Percentiles rank a stretch among this genome's conserved stretches.
phyloP scores from a whole-genome alignment of 768 basidiomycete genomes.

The Pholiota conissans region DNA sequence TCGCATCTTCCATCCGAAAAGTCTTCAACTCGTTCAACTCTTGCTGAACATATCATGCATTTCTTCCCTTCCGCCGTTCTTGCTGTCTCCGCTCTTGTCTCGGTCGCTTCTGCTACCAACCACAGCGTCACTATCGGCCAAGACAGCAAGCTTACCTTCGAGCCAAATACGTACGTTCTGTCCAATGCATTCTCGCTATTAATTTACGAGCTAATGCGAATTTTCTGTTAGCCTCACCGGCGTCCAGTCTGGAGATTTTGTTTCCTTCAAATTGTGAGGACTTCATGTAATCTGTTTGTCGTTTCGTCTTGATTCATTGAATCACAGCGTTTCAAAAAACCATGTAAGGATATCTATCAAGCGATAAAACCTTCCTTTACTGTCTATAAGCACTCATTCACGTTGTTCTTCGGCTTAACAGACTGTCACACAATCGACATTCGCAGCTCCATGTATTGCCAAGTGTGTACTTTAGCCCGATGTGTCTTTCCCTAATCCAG shows the following conservation, averaged over 20 bases:
- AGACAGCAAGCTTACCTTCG: slow-evolving; percentile 23
- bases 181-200: neutral
- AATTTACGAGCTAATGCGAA: neutral
- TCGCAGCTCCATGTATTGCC: slow-evolving; percentile 34
- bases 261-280: slow-evolving; percentile 48
- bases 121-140: slow-evolving; percentile 35
- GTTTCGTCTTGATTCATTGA: neutral
- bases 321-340: slow-evolving; percentile 35
- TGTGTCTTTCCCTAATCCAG: neutral
- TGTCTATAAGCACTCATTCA: slow-evolving; percentile 2
- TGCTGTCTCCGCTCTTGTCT: slow-evolving; percentile 22
- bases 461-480: slow-evolving; percentile 21
- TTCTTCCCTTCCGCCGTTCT: slow-evolving; percentile 19
- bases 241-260: slow-evolving; percentile 35
- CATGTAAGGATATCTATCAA: slow-evolving; percentile 28
- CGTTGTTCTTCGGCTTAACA: slow-evolving; percentile 9
- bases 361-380: neutral
- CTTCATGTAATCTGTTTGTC: neutral
- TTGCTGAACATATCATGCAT: slow-evolving; percentile 20
- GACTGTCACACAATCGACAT: slow-evolving; percentile 42
- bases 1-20: slow-evolving; percentile 5
- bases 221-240: slow-evolving; percentile 25
- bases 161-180: slow-evolving; percentile 23
- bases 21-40: slow-evolving; percentile 1
- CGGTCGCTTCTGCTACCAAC: slow-evolving; percentile 28